phyloP scores from a whole-genome alignment of 495 filamentous ascomycete genomes.

The Delitschia confertaspora region DNA sequence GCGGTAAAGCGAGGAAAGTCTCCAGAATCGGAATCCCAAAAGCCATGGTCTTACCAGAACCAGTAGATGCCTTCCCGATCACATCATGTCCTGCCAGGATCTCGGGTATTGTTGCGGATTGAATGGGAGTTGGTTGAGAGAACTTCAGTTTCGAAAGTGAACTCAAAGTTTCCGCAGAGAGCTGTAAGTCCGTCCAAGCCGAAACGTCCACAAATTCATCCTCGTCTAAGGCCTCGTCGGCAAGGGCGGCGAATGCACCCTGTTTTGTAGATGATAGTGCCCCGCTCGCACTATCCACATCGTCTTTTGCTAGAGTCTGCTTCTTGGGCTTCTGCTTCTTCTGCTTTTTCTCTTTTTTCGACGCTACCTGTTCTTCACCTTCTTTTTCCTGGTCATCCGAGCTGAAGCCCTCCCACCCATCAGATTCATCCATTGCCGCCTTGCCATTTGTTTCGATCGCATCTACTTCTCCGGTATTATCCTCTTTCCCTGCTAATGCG shows the following conservation, averaged over 20 bases:
- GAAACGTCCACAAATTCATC: slow-evolving; percentile 49
- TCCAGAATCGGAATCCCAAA: slow-evolving; percentile 75
- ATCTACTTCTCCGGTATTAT: background rate
- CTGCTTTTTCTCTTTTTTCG: slow-evolving; percentile 33
- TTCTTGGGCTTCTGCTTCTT: slow-evolving; percentile 29
- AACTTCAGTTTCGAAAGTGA: slow-evolving; percentile 75
- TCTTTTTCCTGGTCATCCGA: slow-evolving; percentile 34
- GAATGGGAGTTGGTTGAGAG: slow-evolving; percentile 68
- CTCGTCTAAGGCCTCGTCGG: slow-evolving; percentile 21
- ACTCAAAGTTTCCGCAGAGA: slow-evolving; percentile 59
- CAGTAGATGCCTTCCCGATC: slow-evolving; percentile 73
- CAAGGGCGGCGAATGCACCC: slow-evolving; percentile 20
- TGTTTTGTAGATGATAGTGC: no score
- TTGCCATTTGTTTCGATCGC: background rate
- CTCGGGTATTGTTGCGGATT: slow-evolving; percentile 65
- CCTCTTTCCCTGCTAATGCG: background rate
- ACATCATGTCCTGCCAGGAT: slow-evolving; percentile 66
- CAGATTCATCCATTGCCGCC: slow-evolving; percentile 28
- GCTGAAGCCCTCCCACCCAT: slow-evolving; percentile 50
- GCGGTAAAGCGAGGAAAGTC: slow-evolving; percentile 43
- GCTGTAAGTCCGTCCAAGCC: slow-evolving; percentile 61
- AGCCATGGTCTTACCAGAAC: slow-evolving; percentile 76
- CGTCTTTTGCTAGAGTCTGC: background rate
- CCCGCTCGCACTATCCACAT: no score
- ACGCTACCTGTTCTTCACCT: slow-evolving; percentile 37